phyloP scores from a whole-genome alignment of 208 protist species.

The Leishmania lainsoni region DNA sequence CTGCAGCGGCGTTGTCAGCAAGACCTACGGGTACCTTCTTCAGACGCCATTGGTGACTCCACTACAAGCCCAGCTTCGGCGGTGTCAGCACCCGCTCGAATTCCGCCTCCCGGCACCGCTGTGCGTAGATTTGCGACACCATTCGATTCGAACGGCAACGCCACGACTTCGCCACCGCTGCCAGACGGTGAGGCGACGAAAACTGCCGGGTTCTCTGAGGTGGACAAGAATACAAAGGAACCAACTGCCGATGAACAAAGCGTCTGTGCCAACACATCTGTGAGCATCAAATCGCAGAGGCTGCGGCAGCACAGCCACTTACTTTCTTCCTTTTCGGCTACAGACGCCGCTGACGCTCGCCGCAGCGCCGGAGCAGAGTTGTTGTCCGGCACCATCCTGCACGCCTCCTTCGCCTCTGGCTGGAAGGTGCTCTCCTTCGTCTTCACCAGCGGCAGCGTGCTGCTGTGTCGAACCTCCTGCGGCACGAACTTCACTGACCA shows the following conservation, averaged over 20 bases:
- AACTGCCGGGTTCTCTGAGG: not conserved
- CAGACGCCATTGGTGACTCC: not conserved
- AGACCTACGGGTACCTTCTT: not conserved
- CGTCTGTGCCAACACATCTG: not conserved
- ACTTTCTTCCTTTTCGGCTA: not conserved
- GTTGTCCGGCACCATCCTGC: conserved; percentile 47
- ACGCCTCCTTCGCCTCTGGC: conserved; percentile 37
- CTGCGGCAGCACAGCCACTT: not conserved
- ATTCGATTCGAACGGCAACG: not conserved
- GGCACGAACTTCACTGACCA: conserved; percentile 50
- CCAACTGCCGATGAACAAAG: not conserved
- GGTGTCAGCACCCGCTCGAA: not conserved
- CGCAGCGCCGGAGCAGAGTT: conserved; percentile 4
- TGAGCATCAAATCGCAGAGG: not conserved
- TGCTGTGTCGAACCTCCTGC: conserved; percentile 47
- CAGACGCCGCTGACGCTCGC: not conserved
- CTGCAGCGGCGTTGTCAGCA: conserved; percentile 25
- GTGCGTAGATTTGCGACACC: conserved; percentile 7
- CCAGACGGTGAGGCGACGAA: not conserved
- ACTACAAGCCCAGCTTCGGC: not conserved
- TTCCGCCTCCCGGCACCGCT: conserved; percentile 18
- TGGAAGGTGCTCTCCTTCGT: conserved; percentile 53
- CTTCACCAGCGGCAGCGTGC: conserved; percentile 55
- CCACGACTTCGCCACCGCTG: conserved; percentile 8
- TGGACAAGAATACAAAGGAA: not conserved